Percentiles rank a stretch among this genome's conserved stretches.
Evolutionary conservation across 495 filamentous ascomycete genomes (phyloP).

Genomic region (Lasiosphaeriaceae sp.): DNA sequence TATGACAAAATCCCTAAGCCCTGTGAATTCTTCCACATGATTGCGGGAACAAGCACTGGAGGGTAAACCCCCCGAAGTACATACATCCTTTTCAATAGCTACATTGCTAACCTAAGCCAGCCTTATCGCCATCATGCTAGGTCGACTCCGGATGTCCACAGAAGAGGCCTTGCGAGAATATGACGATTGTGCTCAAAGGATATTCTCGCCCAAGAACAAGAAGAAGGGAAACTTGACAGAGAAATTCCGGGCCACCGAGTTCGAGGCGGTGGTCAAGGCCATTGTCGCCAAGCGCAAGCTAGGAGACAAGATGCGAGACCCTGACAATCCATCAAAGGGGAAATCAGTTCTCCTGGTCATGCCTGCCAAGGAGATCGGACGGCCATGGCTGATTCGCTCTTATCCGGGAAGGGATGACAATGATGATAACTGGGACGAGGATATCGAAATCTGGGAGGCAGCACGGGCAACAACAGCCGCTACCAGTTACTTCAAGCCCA

Average conservation of each 20-base stretch:
- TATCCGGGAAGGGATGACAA: no score
- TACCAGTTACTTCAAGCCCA: slow-evolving; percentile 22
- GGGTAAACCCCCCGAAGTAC: slow-evolving; percentile 24
- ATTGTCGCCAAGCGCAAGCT: slow-evolving; percentile 5
- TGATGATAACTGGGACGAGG: slow-evolving; percentile 4
- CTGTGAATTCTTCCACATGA: slow-evolving; percentile 37
- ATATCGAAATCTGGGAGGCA: slow-evolving; percentile 23
- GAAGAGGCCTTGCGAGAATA: slow-evolving; percentile 28
- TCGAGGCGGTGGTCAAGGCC: slow-evolving; percentile 8
- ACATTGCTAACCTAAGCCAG: slow-evolving; percentile 7
- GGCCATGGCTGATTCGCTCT: not conserved
- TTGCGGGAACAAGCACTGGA: slow-evolving; percentile 38
- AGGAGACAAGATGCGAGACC: slow-evolving; percentile 12
- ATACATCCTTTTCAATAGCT: not conserved
- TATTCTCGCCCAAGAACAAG: slow-evolving; percentile 24
- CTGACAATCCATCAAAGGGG: slow-evolving; percentile 5
- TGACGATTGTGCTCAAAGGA: slow-evolving; percentile 17
- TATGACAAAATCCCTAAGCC: slow-evolving; percentile 27
- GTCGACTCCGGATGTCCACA: slow-evolving; percentile 30
- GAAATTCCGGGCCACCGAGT: slow-evolving; percentile 8
- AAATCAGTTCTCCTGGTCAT: slow-evolving; percentile 15
- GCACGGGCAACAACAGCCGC: slow-evolving; percentile 31
- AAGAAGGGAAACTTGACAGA: slow-evolving; percentile 5
- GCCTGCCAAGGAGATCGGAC: slow-evolving; percentile 2
- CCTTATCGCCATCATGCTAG: slow-evolving; percentile 35